phyloP scores from a whole-genome alignment of 495 filamentous ascomycete species.

The Annulohypoxylon moriforme region DNA sequence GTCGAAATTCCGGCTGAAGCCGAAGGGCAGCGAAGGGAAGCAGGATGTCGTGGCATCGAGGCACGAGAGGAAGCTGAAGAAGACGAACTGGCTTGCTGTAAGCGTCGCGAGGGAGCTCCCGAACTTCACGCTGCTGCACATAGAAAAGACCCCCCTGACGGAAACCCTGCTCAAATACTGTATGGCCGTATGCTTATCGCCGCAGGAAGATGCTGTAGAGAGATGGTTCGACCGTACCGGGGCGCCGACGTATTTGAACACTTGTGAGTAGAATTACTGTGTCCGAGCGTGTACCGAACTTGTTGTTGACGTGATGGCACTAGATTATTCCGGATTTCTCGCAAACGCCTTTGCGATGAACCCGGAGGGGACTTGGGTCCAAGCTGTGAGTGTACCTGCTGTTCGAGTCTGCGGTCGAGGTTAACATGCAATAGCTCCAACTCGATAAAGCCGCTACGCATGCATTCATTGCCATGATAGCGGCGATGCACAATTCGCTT shows the following conservation, averaged over 20 bases:
- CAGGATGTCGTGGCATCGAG: background rate
- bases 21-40: constrained; percentile 2
- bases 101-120: constrained; percentile 46
- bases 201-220: constrained; percentile 43
- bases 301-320: constrained; percentile 12
- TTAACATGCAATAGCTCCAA: constrained; percentile 41
- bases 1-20: constrained; percentile 48
- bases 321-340: constrained; percentile 49
- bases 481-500: constrained; percentile 48
- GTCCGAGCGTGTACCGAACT: background rate
- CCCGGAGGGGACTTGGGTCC: constrained; percentile 48
- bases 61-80: constrained; percentile 36
- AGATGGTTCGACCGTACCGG: constrained; percentile 46
- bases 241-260: constrained; percentile 48
- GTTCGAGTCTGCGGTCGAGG: background rate
- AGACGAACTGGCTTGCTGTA: constrained; percentile 44
- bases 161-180: constrained; percentile 48
- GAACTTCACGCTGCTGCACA: constrained; percentile 46
- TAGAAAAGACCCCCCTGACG: constrained; percentile 47
- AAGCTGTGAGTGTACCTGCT: constrained; percentile 33
- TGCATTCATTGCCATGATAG: constrained; percentile 49
- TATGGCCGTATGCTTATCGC: constrained; percentile 48
- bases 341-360: constrained; percentile 51
- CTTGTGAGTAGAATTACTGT: constrained; percentile 32
- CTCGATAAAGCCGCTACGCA: constrained; percentile 48